Evolutionary conservation across 2,329 filamentous ascomycete genomes (phyloP).

Genomic region (Tolypocladium pustulatum): DNA sequence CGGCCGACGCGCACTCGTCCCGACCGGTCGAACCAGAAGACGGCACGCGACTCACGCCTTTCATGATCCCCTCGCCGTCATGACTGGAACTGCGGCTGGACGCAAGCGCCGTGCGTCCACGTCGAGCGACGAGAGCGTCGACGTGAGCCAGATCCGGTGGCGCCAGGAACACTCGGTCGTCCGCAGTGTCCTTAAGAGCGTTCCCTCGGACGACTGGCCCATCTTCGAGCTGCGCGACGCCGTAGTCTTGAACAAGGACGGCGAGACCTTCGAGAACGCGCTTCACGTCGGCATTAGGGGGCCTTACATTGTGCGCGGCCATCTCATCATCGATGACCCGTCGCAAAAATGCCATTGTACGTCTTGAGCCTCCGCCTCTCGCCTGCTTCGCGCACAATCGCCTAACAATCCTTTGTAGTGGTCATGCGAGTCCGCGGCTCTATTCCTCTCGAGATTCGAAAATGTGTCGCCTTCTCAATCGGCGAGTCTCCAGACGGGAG

Average conservation of each 20-base stretch:
- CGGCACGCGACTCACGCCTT: background rate
- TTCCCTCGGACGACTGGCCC: constrained; percentile 42
- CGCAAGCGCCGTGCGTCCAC: constrained; percentile 30
- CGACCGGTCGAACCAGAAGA: background rate
- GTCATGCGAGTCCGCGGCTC: constrained; percentile 19
- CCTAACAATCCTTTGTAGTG: constrained; percentile 12
- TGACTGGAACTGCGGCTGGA: constrained; percentile 21
- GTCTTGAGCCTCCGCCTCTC: constrained; percentile 10
- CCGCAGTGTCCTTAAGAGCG: constrained; percentile 12
- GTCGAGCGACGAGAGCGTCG: constrained; percentile 33
- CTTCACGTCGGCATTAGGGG: constrained; percentile 49
- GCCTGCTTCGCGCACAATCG: background rate
- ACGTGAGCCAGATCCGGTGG: constrained; percentile 24
- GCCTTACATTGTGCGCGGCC: constrained; percentile 51
- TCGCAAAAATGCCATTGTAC: constrained; percentile 23
- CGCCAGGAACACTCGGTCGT: constrained; percentile 24
- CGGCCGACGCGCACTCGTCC: background rate
- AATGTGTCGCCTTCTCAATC: constrained; percentile 40
- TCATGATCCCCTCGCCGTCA: constrained; percentile 6
- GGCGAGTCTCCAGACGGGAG: constrained; percentile 37
- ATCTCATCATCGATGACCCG: constrained; percentile 40
- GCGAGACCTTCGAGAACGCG: constrained; percentile 45
- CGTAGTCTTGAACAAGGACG: constrained; percentile 44
- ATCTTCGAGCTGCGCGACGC: constrained; percentile 52
- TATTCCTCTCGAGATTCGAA: constrained; percentile 41